These are phyloP conservation scores for Yarrowia divulgata DNA, from an alignment of 805 yeast species.

Conservation along the genomic window DNA sequence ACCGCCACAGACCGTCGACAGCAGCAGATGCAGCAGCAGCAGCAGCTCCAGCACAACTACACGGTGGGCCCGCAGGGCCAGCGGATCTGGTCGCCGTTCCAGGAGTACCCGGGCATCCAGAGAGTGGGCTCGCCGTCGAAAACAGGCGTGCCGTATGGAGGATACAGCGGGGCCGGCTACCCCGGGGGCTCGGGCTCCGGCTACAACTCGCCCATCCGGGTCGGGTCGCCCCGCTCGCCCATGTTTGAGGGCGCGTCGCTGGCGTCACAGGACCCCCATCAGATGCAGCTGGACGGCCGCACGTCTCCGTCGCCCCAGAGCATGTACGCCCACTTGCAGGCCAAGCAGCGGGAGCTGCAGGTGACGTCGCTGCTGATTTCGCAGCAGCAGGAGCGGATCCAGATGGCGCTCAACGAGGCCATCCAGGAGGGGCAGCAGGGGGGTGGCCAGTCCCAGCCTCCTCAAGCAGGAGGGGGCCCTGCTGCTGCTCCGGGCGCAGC, in stretches of 20 bases:
- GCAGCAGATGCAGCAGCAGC: constrained; percentile 41
- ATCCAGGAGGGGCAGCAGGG: constrained; percentile 23
- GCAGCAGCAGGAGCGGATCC: constrained; percentile 51
- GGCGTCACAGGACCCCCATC: background rate
- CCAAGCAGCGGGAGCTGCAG: constrained; percentile 50
- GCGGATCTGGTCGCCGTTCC: constrained; percentile 37
- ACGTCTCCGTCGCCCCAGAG: constrained; percentile 41
- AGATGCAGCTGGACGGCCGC: background rate
- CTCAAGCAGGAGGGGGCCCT: background rate
- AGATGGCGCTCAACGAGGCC: constrained; percentile 41
- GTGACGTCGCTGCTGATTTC: constrained; percentile 49
- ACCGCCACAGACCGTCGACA: constrained; percentile 47
- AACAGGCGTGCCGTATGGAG: constrained; percentile 20
- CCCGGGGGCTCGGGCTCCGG: constrained; percentile 12
- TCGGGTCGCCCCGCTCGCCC: constrained; percentile 37
- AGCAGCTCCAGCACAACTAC: constrained; percentile 39
- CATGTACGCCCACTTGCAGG: constrained; percentile 49
- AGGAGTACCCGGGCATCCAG: constrained; percentile 36
- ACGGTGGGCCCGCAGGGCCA: constrained; percentile 36
- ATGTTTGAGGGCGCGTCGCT: constrained; percentile 22
- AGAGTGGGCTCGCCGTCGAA: constrained; percentile 28
- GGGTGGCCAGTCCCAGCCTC: too few relatives aligned
- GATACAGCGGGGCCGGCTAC: constrained; percentile 18
- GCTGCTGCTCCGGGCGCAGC: background rate
- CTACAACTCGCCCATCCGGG: constrained; percentile 29